Evolutionary conservation across 371 early-diverging fungal species (phyloP), one percentile per base, ranked within the genome.

Genomic region (Gilbertella persicaria): DNA sequence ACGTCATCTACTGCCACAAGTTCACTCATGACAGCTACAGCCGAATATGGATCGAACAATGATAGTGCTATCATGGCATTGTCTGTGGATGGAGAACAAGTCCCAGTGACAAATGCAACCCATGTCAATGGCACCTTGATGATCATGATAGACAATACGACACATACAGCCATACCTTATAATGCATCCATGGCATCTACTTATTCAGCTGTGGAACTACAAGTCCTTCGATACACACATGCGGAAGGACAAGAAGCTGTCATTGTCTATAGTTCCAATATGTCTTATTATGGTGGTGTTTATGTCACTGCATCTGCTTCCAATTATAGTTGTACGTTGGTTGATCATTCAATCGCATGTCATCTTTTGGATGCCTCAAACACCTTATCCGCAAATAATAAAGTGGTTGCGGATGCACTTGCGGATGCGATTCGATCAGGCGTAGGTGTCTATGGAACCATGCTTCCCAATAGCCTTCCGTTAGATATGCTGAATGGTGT

Each of bases 391-490:
- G 45, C 51, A 5, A 29, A 57, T 17, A 57, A 39, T 37, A 57
- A 23, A 7, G 58, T 50, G 13, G 39, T 57, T 17, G 58, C 58
- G 4, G 50, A 57, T 39, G 50, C 58, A 8, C 8, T 57, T 12
- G 50, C 45, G 1, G 23, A 44, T 4, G 58, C 58, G 1, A 50
- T 57, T 9, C 36, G 28, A 33, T 38, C 38, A 6, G 45, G 45
- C 16, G 38, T 25, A 6, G 58, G 50, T 2, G 40, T 57, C 0
- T 57, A 57, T 30, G 58, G 58, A 23, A 29, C 50, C 8, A 5
- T 19, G 3, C 16, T 25, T 2, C 21, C 35, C 1, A 13, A 12
- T 26, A 45, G 45, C 6, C 10, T 54, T 17, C 19, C 39, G 6
- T 6, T 33, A 13, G 45, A 50, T 39, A 50, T 57, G 10, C n/a